Evolutionary conservation across 2,329 filamentous ascomycete species (phyloP).

Genomic region (Fusarium sulawesiense): DNA sequence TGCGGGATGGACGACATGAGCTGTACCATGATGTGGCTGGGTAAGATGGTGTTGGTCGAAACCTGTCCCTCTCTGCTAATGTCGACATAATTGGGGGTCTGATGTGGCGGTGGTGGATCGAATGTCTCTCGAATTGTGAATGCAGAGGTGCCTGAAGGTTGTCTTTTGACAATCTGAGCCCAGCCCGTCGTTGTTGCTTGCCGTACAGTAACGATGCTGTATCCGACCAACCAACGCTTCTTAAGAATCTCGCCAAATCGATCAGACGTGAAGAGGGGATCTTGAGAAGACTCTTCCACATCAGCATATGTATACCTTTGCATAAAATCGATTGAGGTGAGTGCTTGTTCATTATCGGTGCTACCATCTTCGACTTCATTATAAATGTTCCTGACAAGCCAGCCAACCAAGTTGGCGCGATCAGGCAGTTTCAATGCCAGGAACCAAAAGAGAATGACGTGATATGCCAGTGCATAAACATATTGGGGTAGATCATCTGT

Average conservation of each 20-base stretch:
- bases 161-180: slow-evolving; percentile 77
- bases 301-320: slow-evolving; percentile 88
- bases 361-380: slow-evolving; percentile 78
- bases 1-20: slow-evolving; percentile 73
- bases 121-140: slow-evolving; percentile 71
- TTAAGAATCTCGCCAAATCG: slow-evolving; percentile 74
- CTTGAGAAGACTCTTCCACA: slow-evolving; percentile 78
- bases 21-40: slow-evolving; percentile 78
- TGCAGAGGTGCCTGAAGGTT: slow-evolving; percentile 74
- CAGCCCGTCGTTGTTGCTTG: slow-evolving; percentile 74
- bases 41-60: slow-evolving; percentile 72
- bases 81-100: slow-evolving; percentile 61
- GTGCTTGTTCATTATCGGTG: slow-evolving; percentile 87
- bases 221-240: slow-evolving; percentile 78
- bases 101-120: slow-evolving; percentile 67
- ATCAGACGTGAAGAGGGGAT: slow-evolving; percentile 72
- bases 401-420: slow-evolving; percentile 83
- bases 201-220: slow-evolving; percentile 79
- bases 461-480: slow-evolving; percentile 91
- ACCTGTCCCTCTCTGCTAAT: slow-evolving; percentile 62
- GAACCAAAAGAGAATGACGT: slow-evolving; percentile 98
- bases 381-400: slow-evolving; percentile 90
- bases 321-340: slow-evolving; percentile 96
- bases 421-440: slow-evolving; percentile 87
- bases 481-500: slow-evolving; percentile 89